Base-by-base conservation (phyloP, 2,329 filamentous ascomycete species). In the Lachnellula willkommii region DNA sequence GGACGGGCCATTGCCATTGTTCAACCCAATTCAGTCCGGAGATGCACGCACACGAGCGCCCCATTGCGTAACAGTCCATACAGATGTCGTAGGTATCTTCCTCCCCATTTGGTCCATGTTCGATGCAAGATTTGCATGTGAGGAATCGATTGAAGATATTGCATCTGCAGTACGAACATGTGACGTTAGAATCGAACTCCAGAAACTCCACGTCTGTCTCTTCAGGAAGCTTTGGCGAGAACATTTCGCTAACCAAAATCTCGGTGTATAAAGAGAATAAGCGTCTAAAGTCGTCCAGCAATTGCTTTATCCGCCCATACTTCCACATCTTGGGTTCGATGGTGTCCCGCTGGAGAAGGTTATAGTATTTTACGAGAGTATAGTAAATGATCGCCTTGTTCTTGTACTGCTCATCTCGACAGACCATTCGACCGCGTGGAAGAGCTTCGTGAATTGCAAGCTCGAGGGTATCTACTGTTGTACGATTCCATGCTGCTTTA, bases 41-140 rank as follows among this genome's bases (percentile, higher is more conserved):
- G 50, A 95, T 81, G 67, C 94, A 99, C 3, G 82, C 83, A 69
- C 94, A 99, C 47, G 92, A 96, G 51, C 94, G 84, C 22, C 94
- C 94, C 88, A 97, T 95, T n/a, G 85, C 88, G 68, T 95, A 99
- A 69, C 94, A 99, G 64, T 99, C 94, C 89, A 99, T 92, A 68
- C 94, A 99, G 22, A 99, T 80, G 70, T 99, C 94, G 69, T 97
- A 99, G 0, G 89, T 89, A 67, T 97, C 84, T 35, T 86, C 89
- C 54, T 90, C 87, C 80, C 83, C 35, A 84, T 88, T 57, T 81
- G 80, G 11, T 81, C 76, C 20, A 89, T 77, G 49, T 79, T 76
- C 79, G 47, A 90, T 81, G 70, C 94, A 99, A 52, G 85, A 82
- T 56, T 90, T 90, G 75, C 94, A 99, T 3, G 92, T 96, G 24